A percentile compares a stretch with the other conserved stretches of the same genome.
These are phyloP conservation scores for Chlamydomonas applanata DNA, from an alignment of 139 green algal species.

Conservation along the genomic window DNA sequence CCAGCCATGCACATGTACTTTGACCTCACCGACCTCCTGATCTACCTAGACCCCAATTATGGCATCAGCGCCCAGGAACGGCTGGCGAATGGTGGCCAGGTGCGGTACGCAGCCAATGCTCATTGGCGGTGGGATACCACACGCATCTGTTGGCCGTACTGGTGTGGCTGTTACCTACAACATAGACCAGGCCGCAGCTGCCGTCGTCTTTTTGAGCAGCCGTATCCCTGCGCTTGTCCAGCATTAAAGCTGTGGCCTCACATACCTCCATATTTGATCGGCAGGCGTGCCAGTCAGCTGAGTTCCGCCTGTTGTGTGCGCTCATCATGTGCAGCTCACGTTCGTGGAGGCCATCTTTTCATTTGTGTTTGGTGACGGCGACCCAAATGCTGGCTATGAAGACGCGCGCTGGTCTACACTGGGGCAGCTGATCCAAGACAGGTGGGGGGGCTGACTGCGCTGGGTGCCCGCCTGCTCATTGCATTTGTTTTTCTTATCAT, in stretches of 20 bases:
- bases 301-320: too few species aligned
- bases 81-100: neutral
- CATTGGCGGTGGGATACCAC: too few species aligned
- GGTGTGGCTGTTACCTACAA: too few species aligned
- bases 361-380: constrained; percentile 97
- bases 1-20: constrained; percentile 27
- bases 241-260: too few species aligned
- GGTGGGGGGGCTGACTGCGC: constrained; percentile 7
- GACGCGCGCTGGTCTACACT: constrained; percentile 76
- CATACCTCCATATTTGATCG: too few species aligned
- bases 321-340: constrained; percentile 46
- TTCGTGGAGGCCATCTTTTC: constrained; percentile 91
- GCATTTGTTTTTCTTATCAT: neutral
- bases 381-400: constrained; percentile 87
- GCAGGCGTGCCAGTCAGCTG: too few species aligned
- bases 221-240: too few species aligned
- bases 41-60: constrained; percentile 73
- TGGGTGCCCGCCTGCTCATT: neutral
- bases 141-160: too few species aligned
- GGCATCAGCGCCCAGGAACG: neutral
- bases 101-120: too few species aligned
- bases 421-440: constrained; percentile 43
- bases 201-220: too few species aligned
- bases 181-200: too few species aligned
- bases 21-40: constrained; percentile 53